Base-by-base conservation (phyloP, 257 asterid genomes). In the Fraxinus quadrangulata region DNA sequence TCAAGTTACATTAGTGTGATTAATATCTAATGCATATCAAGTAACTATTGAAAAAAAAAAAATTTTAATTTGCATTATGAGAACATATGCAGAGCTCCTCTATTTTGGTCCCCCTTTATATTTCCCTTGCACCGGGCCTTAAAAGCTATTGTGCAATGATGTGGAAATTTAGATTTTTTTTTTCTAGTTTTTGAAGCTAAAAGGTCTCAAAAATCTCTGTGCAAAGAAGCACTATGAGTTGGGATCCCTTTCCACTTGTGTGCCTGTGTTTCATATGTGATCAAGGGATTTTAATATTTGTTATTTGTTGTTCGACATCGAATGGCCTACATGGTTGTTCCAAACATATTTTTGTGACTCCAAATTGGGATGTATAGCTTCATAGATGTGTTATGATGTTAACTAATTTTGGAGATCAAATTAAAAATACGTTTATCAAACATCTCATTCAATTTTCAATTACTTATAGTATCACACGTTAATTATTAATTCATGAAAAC, bases 161-260 rank as follows among this genome's bases (percentile, higher is more conserved):
- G 72, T 40, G 14, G 49, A 40, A 40, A 40, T 40, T 40, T 40
- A 40, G 16, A 39, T 9, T 7, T 39, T 39, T 16, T 49, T 33
- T 1, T n/a, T 56, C 21, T 45, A 11, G 2, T 45, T 13, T 33
- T 80, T 61, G 39, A 56, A 71, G 16, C 47, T 68, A 7, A 68
- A 76, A 71, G 17, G 31, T 59, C 67, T 66, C 30, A 11, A 49
- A 39, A 26, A 54, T 45, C 23, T 42, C 4, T 42, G 17, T 65
- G 26, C 67, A 21, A 59, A 59, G 67, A 59, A 74, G 76, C 80
- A 63, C 70, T 72, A 26, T 70, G 79, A 77, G 78, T 45, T 70
- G 40, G 71, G 67, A 77, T 69, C 45, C 23, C 40, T 75, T 28
- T 26, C 56, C 59, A 63, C 6, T 11, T 68, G 39, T n/a, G 21